These are phyloP conservation scores for Scopulariopsis brevicaulis DNA, from an alignment of 2,329 filamentous ascomycete species.

Conservation along the genomic window DNA sequence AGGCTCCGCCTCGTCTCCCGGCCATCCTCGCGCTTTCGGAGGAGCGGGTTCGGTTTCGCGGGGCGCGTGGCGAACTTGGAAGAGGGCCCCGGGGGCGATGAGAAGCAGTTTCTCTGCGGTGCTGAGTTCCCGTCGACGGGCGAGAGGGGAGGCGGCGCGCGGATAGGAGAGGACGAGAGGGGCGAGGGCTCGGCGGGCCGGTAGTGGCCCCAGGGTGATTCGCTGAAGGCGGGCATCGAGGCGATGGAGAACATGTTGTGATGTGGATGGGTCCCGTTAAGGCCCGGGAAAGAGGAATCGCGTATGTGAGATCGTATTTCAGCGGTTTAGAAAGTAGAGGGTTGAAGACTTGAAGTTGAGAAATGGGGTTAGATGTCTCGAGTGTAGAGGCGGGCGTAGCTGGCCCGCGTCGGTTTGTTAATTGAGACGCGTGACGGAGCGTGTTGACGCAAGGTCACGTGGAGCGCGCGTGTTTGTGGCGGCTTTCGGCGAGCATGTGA, in stretches of 20 bases:
- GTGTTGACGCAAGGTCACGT: not conserved
- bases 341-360: too few species aligned
- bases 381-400: not conserved
- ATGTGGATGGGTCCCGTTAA: not conserved
- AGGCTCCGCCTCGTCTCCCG: slow-evolving; percentile 53
- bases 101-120: slow-evolving; percentile 30
- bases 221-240: slow-evolving; percentile 28
- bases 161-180: slow-evolving; percentile 47
- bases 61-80: slow-evolving; percentile 42
- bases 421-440: not conserved
- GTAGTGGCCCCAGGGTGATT: slow-evolving; percentile 26
- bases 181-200: slow-evolving; percentile 32
- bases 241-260: slow-evolving; percentile 28
- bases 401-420: not conserved
- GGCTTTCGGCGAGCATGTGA: not conserved
- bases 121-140: slow-evolving; percentile 28
- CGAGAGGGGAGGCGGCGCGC: slow-evolving; percentile 35
- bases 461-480: not conserved
- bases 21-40: slow-evolving; percentile 47
- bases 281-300: not conserved
- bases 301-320: not conserved
- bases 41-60: slow-evolving; percentile 50
- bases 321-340: not conserved
- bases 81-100: slow-evolving; percentile 25
- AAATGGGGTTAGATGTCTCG: not conserved